phyloP scores from a whole-genome alignment of 192 early-diverging fungal species.

The Funneliformis mosseae region DNA sequence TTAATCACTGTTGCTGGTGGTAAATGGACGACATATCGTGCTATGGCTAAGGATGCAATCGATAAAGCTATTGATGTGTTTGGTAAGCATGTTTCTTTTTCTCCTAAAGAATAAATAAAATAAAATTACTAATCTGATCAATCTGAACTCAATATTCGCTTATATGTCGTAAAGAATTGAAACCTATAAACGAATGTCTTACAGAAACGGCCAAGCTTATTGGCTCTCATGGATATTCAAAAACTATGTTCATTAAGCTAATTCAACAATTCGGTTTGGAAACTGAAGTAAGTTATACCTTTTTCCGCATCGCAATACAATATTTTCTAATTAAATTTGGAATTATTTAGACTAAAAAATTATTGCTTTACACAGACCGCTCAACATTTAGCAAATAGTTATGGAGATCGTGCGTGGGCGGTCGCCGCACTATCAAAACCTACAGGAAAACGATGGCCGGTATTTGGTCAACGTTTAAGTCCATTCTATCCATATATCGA shows the following conservation, averaged over 20 bases:
- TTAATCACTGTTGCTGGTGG: slow-evolving; percentile 96
- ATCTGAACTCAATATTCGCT: no score
- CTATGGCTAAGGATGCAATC: slow-evolving; percentile 95
- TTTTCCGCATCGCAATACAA: neutral
- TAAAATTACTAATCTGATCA: neutral
- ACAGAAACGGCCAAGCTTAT: slow-evolving; percentile 79
- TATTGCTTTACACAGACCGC: slow-evolving; percentile 56
- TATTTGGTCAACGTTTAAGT: slow-evolving; percentile 78
- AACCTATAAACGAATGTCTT: slow-evolving; percentile 69
- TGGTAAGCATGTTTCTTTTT: slow-evolving; percentile 18
- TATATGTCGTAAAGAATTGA: slow-evolving; percentile 43
- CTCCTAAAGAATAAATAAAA: neutral
- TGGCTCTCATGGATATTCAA: slow-evolving; percentile 85
- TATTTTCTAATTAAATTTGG: neutral
- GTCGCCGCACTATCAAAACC: slow-evolving; percentile 82
- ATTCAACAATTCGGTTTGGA: slow-evolving; percentile 97
- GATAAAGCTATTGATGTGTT: slow-evolving; percentile 84
- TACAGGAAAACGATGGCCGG: slow-evolving; percentile 73
- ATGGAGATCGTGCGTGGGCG: slow-evolving; percentile 94
- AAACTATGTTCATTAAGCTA: slow-evolving; percentile 94
- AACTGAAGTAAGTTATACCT: slow-evolving; percentile 54
- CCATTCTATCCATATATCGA: slow-evolving; percentile 91
- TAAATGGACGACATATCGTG: slow-evolving; percentile 98
- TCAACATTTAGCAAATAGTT: slow-evolving; percentile 85
- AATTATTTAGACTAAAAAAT: neutral